Evolutionary conservation across 139 green algal genomes (phyloP).

Genomic region (Astrephomene gubernaculifera): DNA sequence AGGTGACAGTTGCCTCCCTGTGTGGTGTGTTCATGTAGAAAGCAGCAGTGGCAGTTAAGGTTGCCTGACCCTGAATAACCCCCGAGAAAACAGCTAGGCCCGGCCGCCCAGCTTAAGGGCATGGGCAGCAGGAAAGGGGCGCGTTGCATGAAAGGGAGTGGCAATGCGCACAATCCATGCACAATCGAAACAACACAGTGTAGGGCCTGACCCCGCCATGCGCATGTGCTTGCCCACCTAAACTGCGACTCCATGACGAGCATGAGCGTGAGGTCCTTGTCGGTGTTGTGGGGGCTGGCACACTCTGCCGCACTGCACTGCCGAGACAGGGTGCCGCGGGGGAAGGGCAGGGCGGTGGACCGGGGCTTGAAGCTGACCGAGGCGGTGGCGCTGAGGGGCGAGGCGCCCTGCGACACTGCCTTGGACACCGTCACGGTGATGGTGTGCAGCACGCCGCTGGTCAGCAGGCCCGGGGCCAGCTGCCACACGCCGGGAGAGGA

Average conservation of each 20-base stretch:
- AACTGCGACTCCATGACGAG: neutral
- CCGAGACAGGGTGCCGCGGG: neutral
- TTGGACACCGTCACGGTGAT: constrained; percentile 27
- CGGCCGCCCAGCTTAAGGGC: neutral
- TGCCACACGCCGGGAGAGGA: neutral
- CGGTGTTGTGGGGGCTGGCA: constrained; percentile 6
- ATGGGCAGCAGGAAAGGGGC: neutral
- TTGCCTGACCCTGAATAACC: neutral
- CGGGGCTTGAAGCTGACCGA: neutral
- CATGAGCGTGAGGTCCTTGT: neutral
- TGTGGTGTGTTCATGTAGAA: neutral
- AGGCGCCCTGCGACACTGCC: neutral
- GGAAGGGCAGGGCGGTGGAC: neutral
- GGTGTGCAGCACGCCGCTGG: neutral
- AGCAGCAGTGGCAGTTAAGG: neutral
- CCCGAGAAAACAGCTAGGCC: neutral
- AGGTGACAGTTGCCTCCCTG: constrained; percentile 5
- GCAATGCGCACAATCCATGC: neutral
- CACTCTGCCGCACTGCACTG: neutral
- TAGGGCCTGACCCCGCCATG: neutral
- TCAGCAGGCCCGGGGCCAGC: neutral
- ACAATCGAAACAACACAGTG: neutral
- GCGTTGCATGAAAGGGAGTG: neutral
- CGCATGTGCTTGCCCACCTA: neutral
- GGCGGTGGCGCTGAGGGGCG: neutral